Conservation (phyloP, 2,329 filamentous ascomycete species). For the Ascochyta pisi region DNA sequence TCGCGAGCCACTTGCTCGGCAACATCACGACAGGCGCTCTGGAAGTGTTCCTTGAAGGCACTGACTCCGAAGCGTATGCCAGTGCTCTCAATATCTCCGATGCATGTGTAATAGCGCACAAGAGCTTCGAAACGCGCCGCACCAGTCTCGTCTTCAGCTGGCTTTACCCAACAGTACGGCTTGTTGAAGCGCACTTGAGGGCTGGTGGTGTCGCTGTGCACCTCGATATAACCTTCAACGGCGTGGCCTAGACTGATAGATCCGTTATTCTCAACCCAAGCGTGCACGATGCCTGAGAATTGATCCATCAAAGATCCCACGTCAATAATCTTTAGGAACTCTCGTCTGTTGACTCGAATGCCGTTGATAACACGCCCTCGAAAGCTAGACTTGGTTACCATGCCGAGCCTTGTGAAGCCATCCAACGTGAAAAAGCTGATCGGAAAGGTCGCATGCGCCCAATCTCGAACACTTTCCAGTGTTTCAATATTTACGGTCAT, state of each 20-base stretch:
- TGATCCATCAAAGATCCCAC: not conserved
- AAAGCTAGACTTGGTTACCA: not conserved
- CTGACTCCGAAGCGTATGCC: not conserved
- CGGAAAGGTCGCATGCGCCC: not conserved
- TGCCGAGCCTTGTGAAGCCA: not conserved
- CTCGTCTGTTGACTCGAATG: not conserved
- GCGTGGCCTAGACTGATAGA: not conserved
- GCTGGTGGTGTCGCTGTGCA: not conserved
- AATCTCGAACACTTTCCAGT: not conserved
- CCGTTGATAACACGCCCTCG: not conserved
- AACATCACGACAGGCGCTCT: not conserved
- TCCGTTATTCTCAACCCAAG: not conserved
- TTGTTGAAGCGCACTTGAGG: rapidly evolving
- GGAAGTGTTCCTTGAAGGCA: not conserved
- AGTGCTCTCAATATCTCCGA: not conserved
- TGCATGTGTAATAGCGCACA: not conserved
- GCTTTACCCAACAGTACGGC: not conserved
- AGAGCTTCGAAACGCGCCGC: not conserved
- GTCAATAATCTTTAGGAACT: too few species aligned
- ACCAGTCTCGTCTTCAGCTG: not conserved
- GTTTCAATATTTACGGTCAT: not conserved
- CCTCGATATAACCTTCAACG: not conserved
- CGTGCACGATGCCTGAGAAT: not conserved
- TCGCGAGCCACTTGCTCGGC: not conserved
- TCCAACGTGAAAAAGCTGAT: not conserved